Percentiles rank a stretch among this genome's conserved stretches.
phyloP scores from a whole-genome alignment of 2,329 filamentous ascomycete genomes.

The Apiospora marii region DNA sequence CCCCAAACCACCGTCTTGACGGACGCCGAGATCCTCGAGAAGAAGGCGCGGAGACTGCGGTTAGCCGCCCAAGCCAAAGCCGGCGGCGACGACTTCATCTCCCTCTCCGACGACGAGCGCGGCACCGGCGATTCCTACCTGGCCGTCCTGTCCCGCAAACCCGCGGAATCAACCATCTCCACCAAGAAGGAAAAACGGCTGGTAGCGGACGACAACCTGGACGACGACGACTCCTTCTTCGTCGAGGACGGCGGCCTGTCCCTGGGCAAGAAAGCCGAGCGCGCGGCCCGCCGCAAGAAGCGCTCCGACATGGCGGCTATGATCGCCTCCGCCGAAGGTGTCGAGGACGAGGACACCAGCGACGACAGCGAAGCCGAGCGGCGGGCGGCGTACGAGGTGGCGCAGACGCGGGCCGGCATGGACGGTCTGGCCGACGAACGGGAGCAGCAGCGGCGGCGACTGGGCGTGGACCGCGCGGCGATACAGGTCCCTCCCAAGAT shows the following conservation, averaged over 20 bases:
- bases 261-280: conserved; percentile 80
- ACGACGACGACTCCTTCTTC: conserved; percentile 92
- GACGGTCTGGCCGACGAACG: conserved; percentile 68
- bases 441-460: conserved; percentile 48
- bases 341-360: conserved; percentile 59
- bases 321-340: conserved; percentile 81
- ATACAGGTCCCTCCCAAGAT: conserved; percentile 75
- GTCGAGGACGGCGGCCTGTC: conserved; percentile 85
- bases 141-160: conserved; percentile 43
- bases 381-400: conserved; percentile 83
- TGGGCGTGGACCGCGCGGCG: conserved; percentile 46
- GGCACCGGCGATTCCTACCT: conserved; percentile 41
- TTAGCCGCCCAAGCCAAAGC: conserved; percentile 69
- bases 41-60: conserved; percentile 87
- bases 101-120: conserved; percentile 60
- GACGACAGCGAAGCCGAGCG: conserved; percentile 76
- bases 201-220: conserved; percentile 85
- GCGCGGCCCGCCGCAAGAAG: conserved; percentile 70
- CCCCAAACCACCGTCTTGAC: conserved; percentile 70
- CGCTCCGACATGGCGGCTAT: conserved; percentile 83
- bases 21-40: conserved; percentile 86
- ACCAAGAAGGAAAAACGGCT: conserved; percentile 77
- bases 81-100: conserved; percentile 65
- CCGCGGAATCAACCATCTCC: conserved; percentile 56
- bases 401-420: conserved; percentile 87